These are phyloP conservation scores for Clitocybe nebularis DNA, from an alignment of 1,284 basidiomycete species.

Conservation along the genomic window DNA sequence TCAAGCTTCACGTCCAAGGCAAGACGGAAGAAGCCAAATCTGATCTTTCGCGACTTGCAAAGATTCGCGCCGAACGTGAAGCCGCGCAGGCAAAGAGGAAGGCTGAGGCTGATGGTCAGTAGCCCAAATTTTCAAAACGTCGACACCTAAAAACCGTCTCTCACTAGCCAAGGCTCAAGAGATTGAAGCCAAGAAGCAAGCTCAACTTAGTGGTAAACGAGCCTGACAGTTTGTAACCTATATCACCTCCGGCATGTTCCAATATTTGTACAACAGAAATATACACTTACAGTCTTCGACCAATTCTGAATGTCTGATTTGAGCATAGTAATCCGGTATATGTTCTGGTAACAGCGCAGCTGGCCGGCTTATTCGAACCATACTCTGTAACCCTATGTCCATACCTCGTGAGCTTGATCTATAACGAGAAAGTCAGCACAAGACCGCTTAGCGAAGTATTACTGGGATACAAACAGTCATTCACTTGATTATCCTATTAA, in stretches of 20 bases:
- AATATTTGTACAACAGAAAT: constrained; percentile 4
- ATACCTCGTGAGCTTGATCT: too few species aligned
- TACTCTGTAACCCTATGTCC: too few species aligned
- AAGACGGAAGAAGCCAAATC: constrained; percentile 87
- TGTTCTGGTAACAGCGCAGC: too few species aligned
- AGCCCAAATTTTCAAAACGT: not conserved
- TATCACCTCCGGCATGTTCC: not conserved
- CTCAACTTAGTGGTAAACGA: constrained; percentile 21
- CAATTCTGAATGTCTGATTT: too few species aligned
- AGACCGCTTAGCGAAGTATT: too few species aligned
- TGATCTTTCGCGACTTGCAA: constrained; percentile 83
- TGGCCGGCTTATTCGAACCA: too few species aligned
- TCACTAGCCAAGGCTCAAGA: constrained; percentile 36
- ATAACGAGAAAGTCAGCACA: too few species aligned
- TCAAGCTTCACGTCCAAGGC: constrained; percentile 65
- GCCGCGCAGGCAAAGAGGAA: constrained; percentile 80
- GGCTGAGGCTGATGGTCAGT: constrained; percentile 77
- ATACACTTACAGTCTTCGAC: too few species aligned
- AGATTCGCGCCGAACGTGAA: constrained; percentile 83
- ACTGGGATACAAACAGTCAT: too few species aligned
- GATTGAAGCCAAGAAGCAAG: constrained; percentile 36
- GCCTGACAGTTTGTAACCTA: constrained; percentile 7
- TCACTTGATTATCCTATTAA: too few species aligned
- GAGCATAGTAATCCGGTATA: too few species aligned
- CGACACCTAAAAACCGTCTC: not conserved